Evolutionary conservation across 495 filamentous ascomycete species (phyloP).

Genomic region (Xylaria scruposa): DNA sequence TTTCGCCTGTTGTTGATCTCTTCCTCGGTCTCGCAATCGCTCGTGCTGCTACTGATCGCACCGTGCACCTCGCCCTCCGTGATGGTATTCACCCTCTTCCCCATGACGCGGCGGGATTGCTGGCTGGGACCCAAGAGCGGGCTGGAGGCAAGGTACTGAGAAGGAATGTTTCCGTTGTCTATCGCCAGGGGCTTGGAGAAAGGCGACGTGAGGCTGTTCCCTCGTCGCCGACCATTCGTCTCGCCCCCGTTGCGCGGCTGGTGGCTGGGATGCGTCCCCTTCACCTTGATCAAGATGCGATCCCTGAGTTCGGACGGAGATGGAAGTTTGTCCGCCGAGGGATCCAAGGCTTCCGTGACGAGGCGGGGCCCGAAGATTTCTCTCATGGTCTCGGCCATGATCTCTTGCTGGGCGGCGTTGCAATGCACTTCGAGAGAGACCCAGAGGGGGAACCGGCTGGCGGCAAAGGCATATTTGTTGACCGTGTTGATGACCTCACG

Average conservation of each 20-base stretch:
- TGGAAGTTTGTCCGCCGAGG: slow-evolving; percentile 70
- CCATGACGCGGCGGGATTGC: slow-evolving; percentile 37
- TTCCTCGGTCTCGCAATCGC: slow-evolving; percentile 64
- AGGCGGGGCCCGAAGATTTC: slow-evolving; percentile 80
- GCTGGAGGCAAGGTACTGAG: slow-evolving; percentile 63
- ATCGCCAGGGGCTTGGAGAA: slow-evolving; percentile 63
- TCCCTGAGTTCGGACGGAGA: slow-evolving; percentile 84
- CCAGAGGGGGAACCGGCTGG: slow-evolving; percentile 83
- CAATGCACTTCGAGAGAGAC: slow-evolving; percentile 97
- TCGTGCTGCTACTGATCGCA: slow-evolving; percentile 58
- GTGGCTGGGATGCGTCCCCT: slow-evolving; percentile 60
- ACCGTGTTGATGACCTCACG: slow-evolving; percentile 90
- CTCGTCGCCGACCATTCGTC: slow-evolving; percentile 63
- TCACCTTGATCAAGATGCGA: slow-evolving; percentile 92
- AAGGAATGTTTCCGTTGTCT: slow-evolving; percentile 61
- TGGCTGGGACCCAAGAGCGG: slow-evolving; percentile 54
- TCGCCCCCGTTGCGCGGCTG: slow-evolving; percentile 47
- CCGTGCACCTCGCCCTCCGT: slow-evolving; percentile 59
- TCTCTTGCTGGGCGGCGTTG: slow-evolving; percentile 76
- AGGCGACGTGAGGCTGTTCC: slow-evolving; percentile 82
- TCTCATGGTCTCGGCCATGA: slow-evolving; percentile 91
- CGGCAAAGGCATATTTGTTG: slow-evolving; percentile 87
- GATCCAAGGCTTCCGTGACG: slow-evolving; percentile 73
- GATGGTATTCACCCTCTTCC: slow-evolving; percentile 54
- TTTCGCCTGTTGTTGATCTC: slow-evolving; percentile 66